A percentile compares a stretch with the other conserved stretches of the same genome.
These are phyloP conservation scores for Silene vulgaris DNA, from an alignment of 179 eudicot genomes.

Conservation along the genomic window DNA sequence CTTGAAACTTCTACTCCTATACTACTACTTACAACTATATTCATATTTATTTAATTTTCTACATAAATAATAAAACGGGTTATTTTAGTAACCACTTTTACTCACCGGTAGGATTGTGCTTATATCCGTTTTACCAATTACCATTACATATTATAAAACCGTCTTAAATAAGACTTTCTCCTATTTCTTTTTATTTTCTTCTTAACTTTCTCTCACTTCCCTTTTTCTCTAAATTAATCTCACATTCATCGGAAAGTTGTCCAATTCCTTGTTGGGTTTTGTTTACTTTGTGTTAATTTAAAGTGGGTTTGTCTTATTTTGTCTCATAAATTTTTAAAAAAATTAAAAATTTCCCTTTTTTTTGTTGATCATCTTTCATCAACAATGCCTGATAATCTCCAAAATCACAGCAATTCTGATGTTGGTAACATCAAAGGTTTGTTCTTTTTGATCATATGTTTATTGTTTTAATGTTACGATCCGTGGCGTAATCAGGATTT, in stretches of 20 bases:
- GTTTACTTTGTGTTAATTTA: conserved; percentile 4
- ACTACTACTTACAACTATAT: too few relatives aligned
- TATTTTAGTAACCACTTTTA: too few relatives aligned
- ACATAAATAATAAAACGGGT: too few relatives aligned
- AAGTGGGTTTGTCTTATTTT: neutral
- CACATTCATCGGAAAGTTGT: conserved; percentile 28
- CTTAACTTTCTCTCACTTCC: neutral
- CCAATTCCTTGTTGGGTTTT: conserved; percentile 14
- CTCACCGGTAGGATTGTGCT: too few relatives aligned
- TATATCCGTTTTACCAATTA: too few relatives aligned
- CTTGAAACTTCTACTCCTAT: too few relatives aligned
- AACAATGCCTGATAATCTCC: conserved; percentile 59
- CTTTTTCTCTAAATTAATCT: conserved; percentile 7
- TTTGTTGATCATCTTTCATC: neutral
- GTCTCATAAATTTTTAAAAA: neutral
- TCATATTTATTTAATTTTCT: too few relatives aligned
- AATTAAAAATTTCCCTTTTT: conserved; percentile 11
- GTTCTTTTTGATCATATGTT: neutral
- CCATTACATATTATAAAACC: too few relatives aligned
- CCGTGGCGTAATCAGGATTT: neutral
- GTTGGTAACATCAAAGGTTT: conserved; percentile 46
- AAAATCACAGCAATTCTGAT: conserved; percentile 42
- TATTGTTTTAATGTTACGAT: neutral
- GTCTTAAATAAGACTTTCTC: too few relatives aligned
- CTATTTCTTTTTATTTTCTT: neutral